These are phyloP conservation scores for Symbiodinium pilosum DNA, from an alignment of 73 alveolate species.

Conservation along the genomic window DNA sequence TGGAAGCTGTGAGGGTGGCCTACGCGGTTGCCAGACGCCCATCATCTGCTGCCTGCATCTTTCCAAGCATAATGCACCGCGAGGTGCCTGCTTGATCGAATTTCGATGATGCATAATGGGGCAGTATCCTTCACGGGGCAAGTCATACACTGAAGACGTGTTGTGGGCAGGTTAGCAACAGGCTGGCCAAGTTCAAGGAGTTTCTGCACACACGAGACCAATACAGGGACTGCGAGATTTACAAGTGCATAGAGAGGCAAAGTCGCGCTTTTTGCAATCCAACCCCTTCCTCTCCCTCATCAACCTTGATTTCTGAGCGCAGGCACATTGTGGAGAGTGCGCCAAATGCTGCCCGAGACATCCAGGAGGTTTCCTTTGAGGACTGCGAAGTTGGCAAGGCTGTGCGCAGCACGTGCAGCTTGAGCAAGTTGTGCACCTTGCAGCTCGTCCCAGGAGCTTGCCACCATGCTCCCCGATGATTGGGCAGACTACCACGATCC, in stretches of 20 bases:
- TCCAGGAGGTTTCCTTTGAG: background rate
- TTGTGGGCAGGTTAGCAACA: slow-evolving; percentile 26
- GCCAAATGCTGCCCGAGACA: background rate
- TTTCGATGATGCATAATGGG: background rate
- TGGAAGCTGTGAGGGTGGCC: slow-evolving; percentile 70
- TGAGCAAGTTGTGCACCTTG: no score
- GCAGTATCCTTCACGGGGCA: background rate
- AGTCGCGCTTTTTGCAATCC: no score
- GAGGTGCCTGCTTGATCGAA: slow-evolving; percentile 2
- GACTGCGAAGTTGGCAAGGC: background rate
- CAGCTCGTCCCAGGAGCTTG: slow-evolving; percentile 37
- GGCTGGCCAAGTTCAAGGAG: slow-evolving; percentile 42
- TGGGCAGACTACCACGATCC: slow-evolving; percentile 88
- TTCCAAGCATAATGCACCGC: slow-evolving; percentile 74
- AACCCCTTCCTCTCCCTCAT: no score
- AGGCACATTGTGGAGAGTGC: background rate
- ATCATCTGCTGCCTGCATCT: slow-evolving; percentile 55
- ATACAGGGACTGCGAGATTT: background rate
- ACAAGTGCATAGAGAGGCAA: slow-evolving; percentile 4
- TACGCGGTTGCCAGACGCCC: slow-evolving; percentile 79
- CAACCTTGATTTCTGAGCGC: background rate
- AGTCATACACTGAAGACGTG: no score
- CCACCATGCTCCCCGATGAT: slow-evolving; percentile 49
- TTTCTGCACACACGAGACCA: slow-evolving; percentile 14
- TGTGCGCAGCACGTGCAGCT: no score